Evolutionary conservation across 371 early-diverging fungal species (phyloP).

Genomic region (Coemansia sp.): DNA sequence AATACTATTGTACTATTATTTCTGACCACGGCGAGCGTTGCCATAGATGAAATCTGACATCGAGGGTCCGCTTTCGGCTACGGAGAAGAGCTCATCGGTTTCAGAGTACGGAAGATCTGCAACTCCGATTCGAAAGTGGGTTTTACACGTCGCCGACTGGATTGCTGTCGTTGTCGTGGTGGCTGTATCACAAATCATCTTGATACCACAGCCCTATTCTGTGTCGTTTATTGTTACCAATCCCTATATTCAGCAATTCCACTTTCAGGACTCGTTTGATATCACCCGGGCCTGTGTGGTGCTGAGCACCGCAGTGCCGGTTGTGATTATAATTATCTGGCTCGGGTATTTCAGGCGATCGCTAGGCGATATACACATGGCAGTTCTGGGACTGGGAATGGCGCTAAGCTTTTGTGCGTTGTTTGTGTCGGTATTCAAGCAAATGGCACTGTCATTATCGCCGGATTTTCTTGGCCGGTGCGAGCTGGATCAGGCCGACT

Average conservation of each 20-base stretch:
- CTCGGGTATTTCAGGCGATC: conserved; percentile 21
- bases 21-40: not conserved
- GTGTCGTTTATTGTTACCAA: conserved; percentile 22
- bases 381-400: conserved; percentile 29
- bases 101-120: not conserved
- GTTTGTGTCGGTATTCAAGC: conserved; percentile 28
- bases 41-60: not conserved
- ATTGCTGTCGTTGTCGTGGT: conserved; percentile 6
- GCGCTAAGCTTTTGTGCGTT: conserved; percentile 30
- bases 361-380: conserved; percentile 30
- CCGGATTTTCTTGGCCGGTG: conserved; percentile 36
- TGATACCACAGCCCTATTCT: conserved; percentile 21
- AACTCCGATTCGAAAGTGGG: conserved; percentile 2
- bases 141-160: conserved; percentile 41
- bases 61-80: conserved; percentile 9
- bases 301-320: conserved; percentile 26
- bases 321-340: conserved; percentile 34
- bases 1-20: not conserved
- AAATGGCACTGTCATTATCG: conserved; percentile 3
- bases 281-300: conserved; percentile 30
- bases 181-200: conserved; percentile 21
- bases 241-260: conserved; percentile 29
- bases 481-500: conserved; percentile 9
- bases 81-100: conserved; percentile 12
- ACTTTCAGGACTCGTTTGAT: conserved; percentile 5